A percentile compares a stretch with the other conserved stretches of the same genome.
These are phyloP conservation scores for Lasiodiplodia gonubiensis DNA, from an alignment of 2,329 filamentous ascomycete genomes.

Conservation along the genomic window DNA sequence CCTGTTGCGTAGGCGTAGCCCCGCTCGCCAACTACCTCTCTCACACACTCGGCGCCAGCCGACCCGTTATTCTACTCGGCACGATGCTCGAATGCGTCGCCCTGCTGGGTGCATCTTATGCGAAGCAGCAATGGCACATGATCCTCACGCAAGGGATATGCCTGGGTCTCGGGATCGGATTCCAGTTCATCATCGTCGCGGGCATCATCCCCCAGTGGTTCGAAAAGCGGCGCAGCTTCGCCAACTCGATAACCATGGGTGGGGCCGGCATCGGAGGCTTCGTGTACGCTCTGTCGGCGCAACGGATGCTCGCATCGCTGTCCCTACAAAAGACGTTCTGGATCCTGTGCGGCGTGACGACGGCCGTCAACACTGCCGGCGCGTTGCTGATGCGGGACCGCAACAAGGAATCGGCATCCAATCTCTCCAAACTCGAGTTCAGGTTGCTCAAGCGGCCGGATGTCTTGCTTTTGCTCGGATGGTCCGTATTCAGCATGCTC, in stretches of 20 bases:
- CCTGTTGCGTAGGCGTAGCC: constrained; percentile 37
- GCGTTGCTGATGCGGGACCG: constrained; percentile 38
- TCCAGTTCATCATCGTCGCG: constrained; percentile 42
- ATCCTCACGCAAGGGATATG: constrained; percentile 40
- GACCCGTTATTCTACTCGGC: not conserved
- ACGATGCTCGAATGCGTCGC: constrained; percentile 31
- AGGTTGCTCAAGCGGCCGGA: constrained; percentile 42
- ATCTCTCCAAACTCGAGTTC: constrained; percentile 36
- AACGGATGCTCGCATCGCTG: constrained; percentile 39
- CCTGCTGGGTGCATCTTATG: constrained; percentile 38
- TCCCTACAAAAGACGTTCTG: constrained; percentile 39
- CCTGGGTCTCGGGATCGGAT: constrained; percentile 45
- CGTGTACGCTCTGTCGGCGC: constrained; percentile 36
- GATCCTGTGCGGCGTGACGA: constrained; percentile 39
- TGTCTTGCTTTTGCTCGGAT: constrained; percentile 42
- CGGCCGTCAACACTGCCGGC: constrained; percentile 33
- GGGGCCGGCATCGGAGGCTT: constrained; percentile 46
- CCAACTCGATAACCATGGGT: constrained; percentile 43
- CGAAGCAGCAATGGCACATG: constrained; percentile 43
- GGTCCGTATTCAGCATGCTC: constrained; percentile 50
- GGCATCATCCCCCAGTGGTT: constrained; percentile 49
- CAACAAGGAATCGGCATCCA: constrained; percentile 39
- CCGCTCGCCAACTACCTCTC: constrained; percentile 33
- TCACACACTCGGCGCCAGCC: not conserved
- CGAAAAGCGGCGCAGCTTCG: constrained; percentile 40